Base-by-base conservation (phyloP, 2,329 filamentous ascomycete genomes). In the Aspergillus thermomutatus region DNA sequence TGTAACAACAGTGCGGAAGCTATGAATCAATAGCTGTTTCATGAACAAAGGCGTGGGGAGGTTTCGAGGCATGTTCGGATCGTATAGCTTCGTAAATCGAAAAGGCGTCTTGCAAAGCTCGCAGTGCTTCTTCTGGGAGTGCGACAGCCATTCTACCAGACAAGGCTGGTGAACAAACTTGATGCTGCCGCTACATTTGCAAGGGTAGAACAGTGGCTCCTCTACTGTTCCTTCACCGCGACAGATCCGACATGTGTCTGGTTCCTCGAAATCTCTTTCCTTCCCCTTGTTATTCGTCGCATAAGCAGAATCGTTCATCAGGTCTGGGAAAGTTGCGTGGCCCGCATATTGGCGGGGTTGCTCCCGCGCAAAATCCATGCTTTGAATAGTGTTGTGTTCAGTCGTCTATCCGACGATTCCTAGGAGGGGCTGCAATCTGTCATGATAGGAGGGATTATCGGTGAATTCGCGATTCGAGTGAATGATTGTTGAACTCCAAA, bases 81-180 rank as follows among this genome's bases (percentile, higher is more conserved):
- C 87, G 78, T 99, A 99, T 41, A 99, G 84, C 76, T 99, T 99
- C 53, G 94, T 99, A 79, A 99, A 99, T 59, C 92, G 90, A 71
- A 97, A 99, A 0, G 92, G 88, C 2, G 94, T 99, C 79, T 99
- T 99, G 86, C 94, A 99, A 37, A 99, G 87, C 79, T 99, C 94
- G 81, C 95, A 99, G 80, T 99, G 90, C 75, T 97, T 97, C 84
- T 99, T 99, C 73, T 99, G 92, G 1, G 94, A 97, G 75, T 99
- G 95, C 50, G 92, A 93, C 23, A 99, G 82, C 94, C 94, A 99
- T 76, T 97, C 92, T 89, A 99, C 96, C 75, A 99, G 79, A 73
- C 94, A 99, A 72, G 95, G 90, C 76, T 99, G 94, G 74, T 99
- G 94, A 60, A 99, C 94, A 69, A 89, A 96, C 79, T 96, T 97